A percentile compares a stretch with the other conserved stretches of the same genome.
Conservation (phyloP, 2,329 filamentous ascomycete species). For the Neurospora crassa region DNA sequence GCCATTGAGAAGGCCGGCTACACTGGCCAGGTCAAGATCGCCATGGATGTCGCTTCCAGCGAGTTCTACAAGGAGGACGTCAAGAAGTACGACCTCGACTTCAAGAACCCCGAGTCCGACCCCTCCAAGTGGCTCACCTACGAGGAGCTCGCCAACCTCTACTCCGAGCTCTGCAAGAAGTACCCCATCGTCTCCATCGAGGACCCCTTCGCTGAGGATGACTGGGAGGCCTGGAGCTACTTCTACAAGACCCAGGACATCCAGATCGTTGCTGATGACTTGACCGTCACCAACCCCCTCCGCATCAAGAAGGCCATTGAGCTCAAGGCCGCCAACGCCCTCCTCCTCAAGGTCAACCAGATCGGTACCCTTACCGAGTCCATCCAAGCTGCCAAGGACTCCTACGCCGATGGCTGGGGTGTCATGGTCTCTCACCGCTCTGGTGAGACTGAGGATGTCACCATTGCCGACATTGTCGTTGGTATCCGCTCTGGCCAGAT, state of each 20-base stretch:
- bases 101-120: conserved; percentile 99
- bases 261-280: conserved; percentile 96
- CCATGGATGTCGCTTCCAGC: conserved; percentile 97
- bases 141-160: conserved; percentile 88
- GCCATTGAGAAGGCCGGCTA: conserved; percentile 94
- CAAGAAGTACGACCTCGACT: conserved; percentile 99
- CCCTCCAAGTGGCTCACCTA: conserved; percentile 96
- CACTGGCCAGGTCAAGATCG: conserved; percentile 92
- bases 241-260: conserved; percentile 99
- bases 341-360: conserved; percentile 99
- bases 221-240: conserved; percentile 99
- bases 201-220: conserved; percentile 98
- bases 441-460: conserved; percentile 99
- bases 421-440: conserved; percentile 99
- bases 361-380: conserved; percentile 98
- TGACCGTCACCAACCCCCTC: conserved; percentile 97
- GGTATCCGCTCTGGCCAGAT: conserved; percentile 96
- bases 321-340: conserved; percentile 95
- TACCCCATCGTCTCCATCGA: conserved; percentile 99
- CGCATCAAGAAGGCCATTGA: conserved; percentile 99
- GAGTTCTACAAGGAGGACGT: conserved; percentile 97
- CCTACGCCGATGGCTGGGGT: conserved; percentile 89
- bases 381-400: conserved; percentile 98
- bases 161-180: conserved; percentile 80
- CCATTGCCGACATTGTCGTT: conserved; percentile 95